Evolutionary conservation across 805 yeast species (phyloP).

Genomic region (Kregervanrija pseudodelftensis): DNA sequence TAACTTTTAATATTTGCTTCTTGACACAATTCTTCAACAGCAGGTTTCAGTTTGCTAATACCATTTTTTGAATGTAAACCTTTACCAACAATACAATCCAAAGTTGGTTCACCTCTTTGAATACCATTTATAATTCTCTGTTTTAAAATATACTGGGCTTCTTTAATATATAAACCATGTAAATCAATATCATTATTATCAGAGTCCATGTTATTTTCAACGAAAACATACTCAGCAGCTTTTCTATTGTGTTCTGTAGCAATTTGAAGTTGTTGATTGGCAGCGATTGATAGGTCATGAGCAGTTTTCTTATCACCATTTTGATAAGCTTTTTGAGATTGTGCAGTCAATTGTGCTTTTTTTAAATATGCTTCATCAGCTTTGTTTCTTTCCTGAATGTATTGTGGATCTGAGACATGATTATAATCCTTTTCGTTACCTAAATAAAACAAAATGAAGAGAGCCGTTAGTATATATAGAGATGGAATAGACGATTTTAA

Average conservation of each 20-base stretch:
- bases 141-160: conserved; percentile 73
- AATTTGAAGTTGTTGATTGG: conserved; percentile 48
- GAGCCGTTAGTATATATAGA: background rate
- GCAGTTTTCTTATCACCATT: conserved; percentile 70
- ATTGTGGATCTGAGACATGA: conserved; percentile 63
- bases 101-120: conserved; percentile 47
- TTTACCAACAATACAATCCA: conserved; percentile 88
- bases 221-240: conserved; percentile 88
- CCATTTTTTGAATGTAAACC: conserved; percentile 81
- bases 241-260: conserved; percentile 66
- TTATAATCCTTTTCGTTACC: conserved; percentile 45
- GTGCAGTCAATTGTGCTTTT: conserved; percentile 45
- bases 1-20: conserved; percentile 55
- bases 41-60: conserved; percentile 84
- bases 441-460: background rate
- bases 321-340: conserved; percentile 74
- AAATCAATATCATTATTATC: conserved; percentile 81
- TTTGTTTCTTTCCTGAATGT: conserved; percentile 51
- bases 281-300: conserved; percentile 60
- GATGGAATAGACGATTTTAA: background rate
- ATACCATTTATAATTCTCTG: conserved; percentile 64
- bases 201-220: conserved; percentile 85
- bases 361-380: conserved; percentile 64
- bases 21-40: conserved; percentile 68
- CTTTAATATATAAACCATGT: conserved; percentile 87